Base-by-base conservation (phyloP, 208 protist genomes). In the Strigomonas galati region DNA sequence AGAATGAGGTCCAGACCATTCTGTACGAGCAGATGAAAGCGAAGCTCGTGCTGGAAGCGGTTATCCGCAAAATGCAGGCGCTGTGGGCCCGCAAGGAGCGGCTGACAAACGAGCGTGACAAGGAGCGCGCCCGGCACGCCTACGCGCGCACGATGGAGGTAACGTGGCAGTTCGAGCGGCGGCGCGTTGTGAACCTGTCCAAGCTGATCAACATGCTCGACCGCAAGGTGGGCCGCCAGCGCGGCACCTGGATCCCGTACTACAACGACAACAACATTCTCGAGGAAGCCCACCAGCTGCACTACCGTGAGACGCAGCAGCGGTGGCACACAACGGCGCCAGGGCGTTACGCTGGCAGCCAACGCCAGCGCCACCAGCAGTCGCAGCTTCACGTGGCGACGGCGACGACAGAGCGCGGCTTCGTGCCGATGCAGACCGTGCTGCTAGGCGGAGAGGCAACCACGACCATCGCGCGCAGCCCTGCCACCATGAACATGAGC, bases 131-230 rank as follows among this genome's bases (percentile, higher is more conserved):
- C 26, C 69, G 75, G 3, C 64, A 69, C 21, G 71, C 65, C 21
- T 78, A 79, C 32, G 56, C 67, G 24, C 65, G 69, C 32, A 73
- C 78, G 19, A 40, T 82, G 24, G 24, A 81, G 28, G 74, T 82
- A 15, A 66, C 75, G 10, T 95, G 89, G 87, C 67, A 83, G 35
- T 59, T 95, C 23, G 81, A 92, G 64, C 72, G 72, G 28, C 75
- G 78, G 17, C 86, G 85, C 24, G 79, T 93, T 5, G 57, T 95
- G 3, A 79, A 93, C 40, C 54, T 95, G 5, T 61, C 81, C 28
- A 93, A 93, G 72, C 71, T 95, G 1, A 84, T 95, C 27, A 60
- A 82, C 62, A 24, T 93, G 3, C 66, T 92, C 26, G 89, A 95
- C 68, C 86, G 87, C 24, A 69, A 66, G 4, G 76, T 78, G 1